phyloP scores from a whole-genome alignment of 257 asterid genomes.

The Parsonsia alboflavescens region DNA sequence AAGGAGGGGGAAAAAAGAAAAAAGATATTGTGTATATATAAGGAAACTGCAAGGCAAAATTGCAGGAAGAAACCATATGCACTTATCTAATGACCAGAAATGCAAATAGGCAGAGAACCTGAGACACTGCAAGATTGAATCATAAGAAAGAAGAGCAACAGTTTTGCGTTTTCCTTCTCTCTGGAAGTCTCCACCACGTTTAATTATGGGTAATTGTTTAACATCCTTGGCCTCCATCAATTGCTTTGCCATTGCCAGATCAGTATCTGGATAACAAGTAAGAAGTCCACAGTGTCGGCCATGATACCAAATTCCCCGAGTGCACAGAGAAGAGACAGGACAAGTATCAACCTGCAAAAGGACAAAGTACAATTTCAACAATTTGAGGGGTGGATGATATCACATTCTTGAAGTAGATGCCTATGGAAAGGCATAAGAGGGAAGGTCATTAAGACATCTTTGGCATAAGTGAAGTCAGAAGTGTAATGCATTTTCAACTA shows the following conservation, averaged over 20 bases:
- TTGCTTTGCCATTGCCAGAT: conserved; percentile 83
- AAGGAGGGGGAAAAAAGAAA: conserved; percentile 2
- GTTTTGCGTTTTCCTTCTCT: conserved; percentile 57
- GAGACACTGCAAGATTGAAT: conserved; percentile 65
- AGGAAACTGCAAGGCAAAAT: background rate
- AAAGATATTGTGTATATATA: background rate
- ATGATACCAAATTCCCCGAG: conserved; percentile 67
- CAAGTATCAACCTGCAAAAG: conserved; percentile 49
- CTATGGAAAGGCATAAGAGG: background rate
- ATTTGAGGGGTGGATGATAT: background rate
- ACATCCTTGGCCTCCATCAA: conserved; percentile 96
- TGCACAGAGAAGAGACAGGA: conserved; percentile 73
- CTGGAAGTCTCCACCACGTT: conserved; percentile 51
- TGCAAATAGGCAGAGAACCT: conserved; percentile 43
- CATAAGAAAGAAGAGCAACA: conserved; percentile 67
- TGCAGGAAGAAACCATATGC: background rate
- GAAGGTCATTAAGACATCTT: background rate
- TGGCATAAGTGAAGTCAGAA: conserved; percentile 3
- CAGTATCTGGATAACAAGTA: conserved; percentile 84
- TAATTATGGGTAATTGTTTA: conserved; percentile 84
- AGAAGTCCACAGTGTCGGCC: conserved; percentile 73
- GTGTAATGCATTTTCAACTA: conserved; percentile 7
- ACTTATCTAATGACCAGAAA: background rate
- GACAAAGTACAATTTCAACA: background rate
- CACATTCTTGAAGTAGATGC: background rate